Conservation (phyloP, 257 asterid species). For the Jacaranda copaia region DNA sequence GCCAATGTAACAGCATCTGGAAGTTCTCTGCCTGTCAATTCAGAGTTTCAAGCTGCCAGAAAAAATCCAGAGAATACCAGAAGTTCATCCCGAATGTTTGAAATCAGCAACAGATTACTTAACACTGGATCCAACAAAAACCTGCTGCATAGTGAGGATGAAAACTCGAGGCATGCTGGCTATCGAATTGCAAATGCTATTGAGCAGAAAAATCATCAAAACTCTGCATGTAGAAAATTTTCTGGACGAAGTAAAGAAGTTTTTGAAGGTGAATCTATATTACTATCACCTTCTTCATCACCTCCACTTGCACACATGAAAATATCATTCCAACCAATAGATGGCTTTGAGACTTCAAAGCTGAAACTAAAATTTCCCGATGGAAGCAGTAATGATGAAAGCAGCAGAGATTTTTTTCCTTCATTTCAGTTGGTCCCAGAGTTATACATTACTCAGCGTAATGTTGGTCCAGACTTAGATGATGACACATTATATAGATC, state of each 20-base stretch:
- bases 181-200: constrained; percentile 36
- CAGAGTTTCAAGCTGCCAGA: constrained; percentile 36
- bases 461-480: constrained; percentile 61
- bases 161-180: constrained; percentile 33
- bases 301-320: constrained; percentile 77
- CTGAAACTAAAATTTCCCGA: constrained; percentile 60
- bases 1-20: constrained; percentile 35
- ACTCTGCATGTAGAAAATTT: constrained; percentile 38
- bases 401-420: constrained; percentile 53
- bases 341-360: constrained; percentile 56
- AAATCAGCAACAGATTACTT: constrained; percentile 52
- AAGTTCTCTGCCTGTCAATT: constrained; percentile 37
- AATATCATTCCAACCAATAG: constrained; percentile 65
- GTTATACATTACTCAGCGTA: constrained; percentile 41
- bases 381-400: constrained; percentile 46
- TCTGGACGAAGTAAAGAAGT: constrained; percentile 45
- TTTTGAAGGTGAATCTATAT: constrained; percentile 45
- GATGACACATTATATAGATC: constrained; percentile 70
- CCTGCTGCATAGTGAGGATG: constrained; percentile 43
- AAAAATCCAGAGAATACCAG: constrained; percentile 41
- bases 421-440: constrained; percentile 77
- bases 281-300: constrained; percentile 62
- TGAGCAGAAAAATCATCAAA: constrained; percentile 43
- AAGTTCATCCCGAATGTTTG: constrained; percentile 58
- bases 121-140: constrained; percentile 50